Base-by-base conservation (phyloP, 2,329 filamentous ascomycete species). In the Xylariaceae sp. region DNA sequence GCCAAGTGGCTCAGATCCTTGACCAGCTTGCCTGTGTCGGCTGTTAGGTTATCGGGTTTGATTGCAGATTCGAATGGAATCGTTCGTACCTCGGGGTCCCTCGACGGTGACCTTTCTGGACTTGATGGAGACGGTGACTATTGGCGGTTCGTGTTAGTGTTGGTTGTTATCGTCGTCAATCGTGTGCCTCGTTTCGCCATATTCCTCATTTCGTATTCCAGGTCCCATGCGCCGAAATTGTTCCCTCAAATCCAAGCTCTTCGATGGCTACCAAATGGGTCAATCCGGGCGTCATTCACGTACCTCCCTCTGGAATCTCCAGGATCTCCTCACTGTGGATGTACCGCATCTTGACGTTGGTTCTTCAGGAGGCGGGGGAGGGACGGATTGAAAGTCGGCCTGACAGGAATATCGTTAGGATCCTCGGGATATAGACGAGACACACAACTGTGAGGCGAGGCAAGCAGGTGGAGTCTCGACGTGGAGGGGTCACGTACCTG, bases 101-200 rank as follows among this genome's bases (percentile, higher is more conserved):
- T 96, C 93, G 75, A 99, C 94, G 72, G 90, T 96, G 76, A 99
- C 89, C 73, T 90, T 81, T 76, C 94, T 86, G 72, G 93, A 94
- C 84, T 96, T 96, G 84, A 99, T 99, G 79, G 82, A 76, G 79
- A 99, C 85, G 84, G 93, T 96, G 86, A 99, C 94, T 96, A 74
- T 79, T 69, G 46, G 57, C 42, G 43, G 56, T 70, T 62, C 64
- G 58, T 51, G 62, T 75, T 63, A 74, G 71, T 66, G 67, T 63
- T 55, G 54, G 46, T 52, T 28, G 41, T 5, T 45, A 45, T 14
- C 39, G 51, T 53, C 38, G 11, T 53, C 5, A 38, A 14, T 38
- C 34, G 34, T 43, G 39, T 48, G 45, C 53, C 56, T 47, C 38
- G 19, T 47, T 33, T 39, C 39, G 41, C 31, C 44, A 22, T 6